Conservation (phyloP, 768 basidiomycete genomes). For the Leccinum ochraceum region DNA sequence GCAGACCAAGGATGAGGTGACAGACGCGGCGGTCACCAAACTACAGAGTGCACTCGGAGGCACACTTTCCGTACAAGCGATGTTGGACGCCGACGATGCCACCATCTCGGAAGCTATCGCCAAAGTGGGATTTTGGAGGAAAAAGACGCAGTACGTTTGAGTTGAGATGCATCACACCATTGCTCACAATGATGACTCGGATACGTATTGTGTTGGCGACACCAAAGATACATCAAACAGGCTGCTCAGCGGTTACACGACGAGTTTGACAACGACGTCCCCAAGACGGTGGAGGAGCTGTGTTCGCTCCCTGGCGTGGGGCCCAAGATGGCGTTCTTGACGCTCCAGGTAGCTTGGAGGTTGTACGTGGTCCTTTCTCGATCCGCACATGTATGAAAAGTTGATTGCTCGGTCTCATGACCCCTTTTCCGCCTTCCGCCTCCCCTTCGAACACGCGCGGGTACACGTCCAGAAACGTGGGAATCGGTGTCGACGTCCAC, state of each 20-base stretch:
- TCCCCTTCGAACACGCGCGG: background rate
- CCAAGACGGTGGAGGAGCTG: slow-evolving; percentile 84
- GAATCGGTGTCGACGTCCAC: slow-evolving; percentile 96
- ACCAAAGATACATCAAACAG: slow-evolving; percentile 69
- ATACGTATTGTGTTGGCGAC: background rate
- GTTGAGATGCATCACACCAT: background rate
- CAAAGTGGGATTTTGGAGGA: slow-evolving; percentile 92
- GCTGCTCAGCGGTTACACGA: slow-evolving; percentile 69
- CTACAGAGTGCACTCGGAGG: slow-evolving; percentile 76
- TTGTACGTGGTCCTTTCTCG: slow-evolving; percentile 45
- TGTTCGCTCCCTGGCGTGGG: slow-evolving; percentile 90
- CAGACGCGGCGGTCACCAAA: slow-evolving; percentile 73
- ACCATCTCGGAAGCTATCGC: slow-evolving; percentile 74
- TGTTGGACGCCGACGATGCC: slow-evolving; percentile 62
- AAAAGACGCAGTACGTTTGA: slow-evolving; percentile 70
- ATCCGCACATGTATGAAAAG: background rate
- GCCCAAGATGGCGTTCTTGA: slow-evolving; percentile 94
- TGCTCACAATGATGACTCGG: background rate
- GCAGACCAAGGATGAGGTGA: slow-evolving; percentile 93
- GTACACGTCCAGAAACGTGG: slow-evolving; percentile 57
- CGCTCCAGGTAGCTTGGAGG: slow-evolving; percentile 83
- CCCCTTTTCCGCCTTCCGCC: background rate
- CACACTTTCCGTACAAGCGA: slow-evolving; percentile 69
- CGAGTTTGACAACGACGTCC: slow-evolving; percentile 81
- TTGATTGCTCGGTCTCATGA: background rate